Evolutionary conservation across 2,329 filamentous ascomycete genomes (phyloP), one percentile per base, ranked within the genome.

Genomic region (Hypomyces rosellus): DNA sequence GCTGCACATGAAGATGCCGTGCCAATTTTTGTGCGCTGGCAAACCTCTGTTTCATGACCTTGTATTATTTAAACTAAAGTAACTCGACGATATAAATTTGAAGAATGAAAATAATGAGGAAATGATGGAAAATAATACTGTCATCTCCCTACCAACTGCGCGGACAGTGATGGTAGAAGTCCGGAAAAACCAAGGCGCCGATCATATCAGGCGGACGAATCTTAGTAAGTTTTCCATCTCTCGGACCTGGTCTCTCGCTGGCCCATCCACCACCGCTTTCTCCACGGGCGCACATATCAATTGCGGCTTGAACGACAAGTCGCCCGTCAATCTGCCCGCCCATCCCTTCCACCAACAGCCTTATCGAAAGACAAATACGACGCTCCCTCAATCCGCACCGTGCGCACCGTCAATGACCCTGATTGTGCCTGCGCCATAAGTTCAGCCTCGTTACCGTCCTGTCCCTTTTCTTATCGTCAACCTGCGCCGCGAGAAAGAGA

Each of bases 171-270:
- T 15, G 18, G 41, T 58, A 59, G 59, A 51, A 44, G n/a, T 30
- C 34, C 61, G 61, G 61, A 48, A 49, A 58, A 62, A 63, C 59
- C 45, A 43, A 49, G 50, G 43, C 25, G 43, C 61, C 60, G 61
- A 30, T 30, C 4, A 30, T 30, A 7, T 30, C 45, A 48, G 30
- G 22, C 14, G 4, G 6, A 7, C 6, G 8, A 8, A 22, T 34
- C 12, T 44, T 36, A 44, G 41, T 39, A 40, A 46, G 41, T 20
- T 30, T 33, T 37, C 25, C 25, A 11, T 30, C 25, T 30, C 25
- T 30, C 25, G 9, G 25, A 11, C 25, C 38, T 46, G 9, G 36
- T n/a, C 14, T 20, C 18, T 3, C 18, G 42, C 36, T 22, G 25
- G 33, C 34, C 38, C 49, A 34, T 34, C 20, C 45, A 52, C 34